A percentile compares a stretch with the other conserved stretches of the same genome.
phyloP scores from a whole-genome alignment of 805 yeast genomes.

The Candida schatavii region DNA sequence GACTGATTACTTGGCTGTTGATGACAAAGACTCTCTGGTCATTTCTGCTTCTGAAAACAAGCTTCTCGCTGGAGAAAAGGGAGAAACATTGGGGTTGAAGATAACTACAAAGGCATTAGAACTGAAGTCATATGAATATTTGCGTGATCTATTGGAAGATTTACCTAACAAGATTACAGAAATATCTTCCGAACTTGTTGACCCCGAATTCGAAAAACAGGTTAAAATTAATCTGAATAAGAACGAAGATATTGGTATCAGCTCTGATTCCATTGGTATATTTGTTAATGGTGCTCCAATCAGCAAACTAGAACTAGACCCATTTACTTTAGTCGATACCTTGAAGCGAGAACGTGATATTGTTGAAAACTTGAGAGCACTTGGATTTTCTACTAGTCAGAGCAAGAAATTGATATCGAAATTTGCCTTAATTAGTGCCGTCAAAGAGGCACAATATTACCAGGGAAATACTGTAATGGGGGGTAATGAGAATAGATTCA shows the following conservation, averaged over 20 bases:
- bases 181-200: slow-evolving; percentile 18
- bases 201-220: slow-evolving; percentile 10
- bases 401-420: slow-evolving; percentile 32
- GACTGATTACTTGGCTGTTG: slow-evolving; percentile 64
- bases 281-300: slow-evolving; percentile 70
- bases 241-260: slow-evolving; percentile 38
- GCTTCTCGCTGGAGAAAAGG: slow-evolving; percentile 25
- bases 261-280: slow-evolving; percentile 45
- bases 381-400: slow-evolving; percentile 32
- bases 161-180: slow-evolving; percentile 54
- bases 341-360: slow-evolving; percentile 23
- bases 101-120: slow-evolving; percentile 28
- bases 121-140: slow-evolving; percentile 23
- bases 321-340: slow-evolving; percentile 42
- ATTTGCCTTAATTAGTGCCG: slow-evolving; percentile 40
- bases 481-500: slow-evolving; percentile 32
- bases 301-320: slow-evolving; percentile 41
- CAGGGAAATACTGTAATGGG: slow-evolving; percentile 31
- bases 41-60: slow-evolving; percentile 13
- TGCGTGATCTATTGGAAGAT: slow-evolving; percentile 42
- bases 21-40: slow-evolving; percentile 45
- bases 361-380: slow-evolving; percentile 19
- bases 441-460: slow-evolving; percentile 33
- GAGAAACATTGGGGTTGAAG: slow-evolving; percentile 38
- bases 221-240: slow-evolving; percentile 22